These are phyloP conservation scores for Cyathus striatus DNA, from an alignment of 768 basidiomycete species.

Conservation along the genomic window DNA sequence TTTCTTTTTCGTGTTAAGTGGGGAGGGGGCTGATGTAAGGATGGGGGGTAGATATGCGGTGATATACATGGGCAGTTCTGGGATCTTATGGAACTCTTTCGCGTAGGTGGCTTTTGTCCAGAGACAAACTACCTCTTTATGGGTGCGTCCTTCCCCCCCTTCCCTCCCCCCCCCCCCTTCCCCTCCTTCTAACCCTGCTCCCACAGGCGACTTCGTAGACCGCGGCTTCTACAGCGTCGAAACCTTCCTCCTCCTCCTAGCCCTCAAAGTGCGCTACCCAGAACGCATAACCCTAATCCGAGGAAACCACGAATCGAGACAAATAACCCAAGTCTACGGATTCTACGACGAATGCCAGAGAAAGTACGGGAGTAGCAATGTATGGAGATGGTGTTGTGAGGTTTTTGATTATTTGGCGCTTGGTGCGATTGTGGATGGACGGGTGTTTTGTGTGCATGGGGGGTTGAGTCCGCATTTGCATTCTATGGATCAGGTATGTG, in stretches of 20 bases:
- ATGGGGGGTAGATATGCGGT: slow-evolving; percentile 75
- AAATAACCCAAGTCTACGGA: slow-evolving; percentile 95
- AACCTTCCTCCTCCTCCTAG: slow-evolving; percentile 90
- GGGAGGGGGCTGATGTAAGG: neutral
- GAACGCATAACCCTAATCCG: slow-evolving; percentile 96
- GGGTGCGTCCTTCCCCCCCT: slow-evolving; percentile 45
- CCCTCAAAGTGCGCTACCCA: slow-evolving; percentile 95
- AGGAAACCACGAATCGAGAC: slow-evolving; percentile 96
- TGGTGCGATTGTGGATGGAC: slow-evolving; percentile 93
- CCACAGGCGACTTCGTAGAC: slow-evolving; percentile 92
- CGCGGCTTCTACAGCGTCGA: slow-evolving; percentile 97
- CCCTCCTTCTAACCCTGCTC: slow-evolving; percentile 2
- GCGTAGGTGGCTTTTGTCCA: slow-evolving; percentile 87
- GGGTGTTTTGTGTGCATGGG: slow-evolving; percentile 97
- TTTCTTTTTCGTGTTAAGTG: slow-evolving; percentile 7
- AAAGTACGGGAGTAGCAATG: slow-evolving; percentile 90
- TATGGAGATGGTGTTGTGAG: slow-evolving; percentile 98
- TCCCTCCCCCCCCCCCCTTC: slow-evolving; percentile 4
- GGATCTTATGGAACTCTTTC: slow-evolving; percentile 94
- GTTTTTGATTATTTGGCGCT: slow-evolving; percentile 96
- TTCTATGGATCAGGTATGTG: slow-evolving; percentile 77
- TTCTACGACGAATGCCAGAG: slow-evolving; percentile 96
- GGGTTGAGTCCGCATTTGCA: slow-evolving; percentile 88
- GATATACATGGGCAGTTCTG: slow-evolving; percentile 98
- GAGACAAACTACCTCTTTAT: slow-evolving; percentile 96